Evolutionary conservation across 1,284 basidiomycete species (phyloP).

Genomic region (Athelia sp.): DNA sequence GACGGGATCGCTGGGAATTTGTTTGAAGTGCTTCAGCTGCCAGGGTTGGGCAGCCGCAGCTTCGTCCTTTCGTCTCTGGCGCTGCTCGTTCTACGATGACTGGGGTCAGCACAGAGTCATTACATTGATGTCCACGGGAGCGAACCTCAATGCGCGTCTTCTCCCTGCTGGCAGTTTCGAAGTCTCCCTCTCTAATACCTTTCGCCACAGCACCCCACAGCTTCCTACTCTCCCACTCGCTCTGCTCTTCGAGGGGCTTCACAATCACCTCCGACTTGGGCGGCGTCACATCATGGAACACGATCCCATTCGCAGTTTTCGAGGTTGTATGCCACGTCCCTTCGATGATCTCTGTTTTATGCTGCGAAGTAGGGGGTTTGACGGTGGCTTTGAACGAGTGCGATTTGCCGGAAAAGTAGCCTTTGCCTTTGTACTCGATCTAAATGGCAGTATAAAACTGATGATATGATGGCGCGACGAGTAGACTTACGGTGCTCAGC

Average conservation of each 20-base stretch:
- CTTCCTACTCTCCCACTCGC: conserved; percentile 82
- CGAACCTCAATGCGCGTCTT: conserved; percentile 90
- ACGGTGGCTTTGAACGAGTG: conserved; percentile 89
- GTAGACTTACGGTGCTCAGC: conserved; percentile 47
- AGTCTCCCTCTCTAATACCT: conserved; percentile 89
- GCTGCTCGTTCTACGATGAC: conserved; percentile 82
- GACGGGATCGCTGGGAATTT: conserved; percentile 61
- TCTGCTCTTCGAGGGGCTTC: conserved; percentile 54
- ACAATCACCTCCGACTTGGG: conserved; percentile 76
- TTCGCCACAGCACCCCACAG: conserved; percentile 88
- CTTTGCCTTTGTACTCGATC: conserved; percentile 94
- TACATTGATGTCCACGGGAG: background rate
- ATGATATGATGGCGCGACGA: background rate
- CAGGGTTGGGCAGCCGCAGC: conserved; percentile 66
- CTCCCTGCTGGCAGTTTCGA: conserved; percentile 85
- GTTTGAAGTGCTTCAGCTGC: conserved; percentile 73
- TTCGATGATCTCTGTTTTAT: conserved; percentile 55
- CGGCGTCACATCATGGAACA: conserved; percentile 61
- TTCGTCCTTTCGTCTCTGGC: conserved; percentile 87
- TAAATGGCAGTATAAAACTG: conserved; percentile 12
- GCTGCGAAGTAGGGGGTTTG: conserved; percentile 30
- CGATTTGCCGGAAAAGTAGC: conserved; percentile 91
- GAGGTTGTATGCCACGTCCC: conserved; percentile 85
- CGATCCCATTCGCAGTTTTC: conserved; percentile 37
- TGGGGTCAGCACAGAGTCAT: background rate